phyloP scores from a whole-genome alignment of 257 asterid species.

The Coffea canephora region DNA sequence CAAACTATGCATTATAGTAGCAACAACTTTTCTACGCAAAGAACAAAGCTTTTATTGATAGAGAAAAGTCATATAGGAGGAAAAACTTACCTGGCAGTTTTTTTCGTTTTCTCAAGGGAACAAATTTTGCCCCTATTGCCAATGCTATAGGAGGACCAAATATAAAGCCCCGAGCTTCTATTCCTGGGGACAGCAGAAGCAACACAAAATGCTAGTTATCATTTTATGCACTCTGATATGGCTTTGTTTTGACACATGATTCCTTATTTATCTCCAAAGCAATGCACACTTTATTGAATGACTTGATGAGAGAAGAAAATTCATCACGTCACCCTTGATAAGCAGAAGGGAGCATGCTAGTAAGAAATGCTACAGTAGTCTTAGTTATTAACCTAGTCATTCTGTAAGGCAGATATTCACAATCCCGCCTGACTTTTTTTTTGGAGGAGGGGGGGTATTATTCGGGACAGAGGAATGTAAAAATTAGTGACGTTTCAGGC shows the following conservation, averaged over 20 bases:
- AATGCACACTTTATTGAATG: neutral
- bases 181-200: constrained; percentile 38
- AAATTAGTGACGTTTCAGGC: neutral
- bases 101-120: constrained; percentile 73
- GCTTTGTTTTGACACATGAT: neutral
- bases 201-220: neutral
- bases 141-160: constrained; percentile 84
- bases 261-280: neutral
- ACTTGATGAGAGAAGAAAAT: neutral
- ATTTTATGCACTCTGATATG: neutral
- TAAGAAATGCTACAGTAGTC: neutral
- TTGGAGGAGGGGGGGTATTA: no score
- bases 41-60: no score
- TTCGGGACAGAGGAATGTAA: neutral
- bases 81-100: constrained; percentile 60
- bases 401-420: neutral
- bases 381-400: neutral
- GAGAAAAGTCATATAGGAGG: neutral
- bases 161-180: constrained; percentile 84
- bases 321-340: neutral
- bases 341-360: neutral
- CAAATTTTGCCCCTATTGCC: constrained; percentile 87
- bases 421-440: neutral
- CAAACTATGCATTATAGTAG: neutral
- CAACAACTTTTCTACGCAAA: neutral